Base-by-base conservation (phyloP, 208 protist species). In the Leishmania tarentolae region DNA sequence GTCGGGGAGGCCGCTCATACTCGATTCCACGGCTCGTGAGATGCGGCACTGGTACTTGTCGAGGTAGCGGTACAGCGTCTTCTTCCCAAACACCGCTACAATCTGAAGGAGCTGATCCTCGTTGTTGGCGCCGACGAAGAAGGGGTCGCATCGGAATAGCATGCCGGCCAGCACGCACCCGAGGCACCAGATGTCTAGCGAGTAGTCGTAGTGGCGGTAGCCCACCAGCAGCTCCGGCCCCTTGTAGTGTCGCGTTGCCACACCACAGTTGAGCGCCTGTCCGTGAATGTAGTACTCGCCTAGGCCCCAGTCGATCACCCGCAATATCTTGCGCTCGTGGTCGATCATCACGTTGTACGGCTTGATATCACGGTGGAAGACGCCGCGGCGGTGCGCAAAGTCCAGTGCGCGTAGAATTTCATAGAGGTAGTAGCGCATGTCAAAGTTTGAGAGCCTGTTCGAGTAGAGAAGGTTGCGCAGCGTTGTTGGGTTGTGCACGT, bases 261-360 rank as follows among this genome's bases (percentile, higher is more conserved):
- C 99, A 66, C 99, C 97, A 44, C 99, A 98, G 91, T 99, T 99
- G 78, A 99, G 99, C 59, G 99, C 95, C 83, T 95, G 87, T 4
- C 94, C 95, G 57, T 99, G 98, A 77, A 99, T 97, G 91, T 99
- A 99, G 89, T 99, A 99, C 92, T 99, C 99, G 9, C 98, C 99
- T 1, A 99, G 82, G 50, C 99, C 97, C 98, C 98, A 99, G 86
- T 99, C 98, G 76, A 99, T 99, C 11, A 99, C 92, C 31, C 99
- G 89, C 57, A 99, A 83, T 75, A 98, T 93, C 47, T 96, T 89
- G 50, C 98, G 90, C 63, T 93, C 83, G 91, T 99, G 99, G 83
- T 99, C 99, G 87, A 99, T 99, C 94, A 99, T 99, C 40, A 99
- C 95, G 78, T 99, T 99, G 81, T 99, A 98, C 44, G 99, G 99